phyloP scores from a whole-genome alignment of 1,284 basidiomycete genomes.

The Cryptococcus sp. region DNA sequence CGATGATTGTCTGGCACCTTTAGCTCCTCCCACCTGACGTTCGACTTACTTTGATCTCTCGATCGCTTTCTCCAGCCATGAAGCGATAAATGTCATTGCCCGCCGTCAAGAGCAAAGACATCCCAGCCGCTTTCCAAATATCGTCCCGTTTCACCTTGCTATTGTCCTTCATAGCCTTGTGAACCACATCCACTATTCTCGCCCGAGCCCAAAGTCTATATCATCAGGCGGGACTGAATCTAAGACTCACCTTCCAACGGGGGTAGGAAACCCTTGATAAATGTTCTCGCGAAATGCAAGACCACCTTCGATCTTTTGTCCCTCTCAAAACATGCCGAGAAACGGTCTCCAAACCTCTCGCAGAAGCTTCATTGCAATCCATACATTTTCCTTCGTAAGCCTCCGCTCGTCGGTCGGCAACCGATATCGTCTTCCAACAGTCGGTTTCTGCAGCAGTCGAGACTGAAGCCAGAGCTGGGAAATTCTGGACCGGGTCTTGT shows the following conservation, averaged over 20 bases:
- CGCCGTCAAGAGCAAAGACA: constrained; percentile 9
- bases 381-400: constrained; percentile 11
- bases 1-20: constrained; percentile 46
- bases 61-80: constrained; percentile 5
- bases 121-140: constrained; percentile 10
- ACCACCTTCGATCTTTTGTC: not conserved
- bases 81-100: constrained; percentile 13
- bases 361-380: constrained; percentile 15
- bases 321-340: constrained; percentile 8
- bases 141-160: constrained; percentile 4
- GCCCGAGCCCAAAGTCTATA: constrained; percentile 19
- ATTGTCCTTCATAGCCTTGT: constrained; percentile 12
- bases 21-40: constrained; percentile 2
- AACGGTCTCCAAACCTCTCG: constrained; percentile 10
- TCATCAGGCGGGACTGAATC: not conserved
- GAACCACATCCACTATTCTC: constrained; percentile 23
- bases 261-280: constrained; percentile 20
- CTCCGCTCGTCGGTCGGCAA: constrained; percentile 16
- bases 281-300: constrained; percentile 9
- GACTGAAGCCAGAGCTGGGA: constrained; percentile 10
- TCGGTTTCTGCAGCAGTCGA: not conserved
- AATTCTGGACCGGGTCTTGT: not conserved
- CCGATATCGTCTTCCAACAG: not conserved
- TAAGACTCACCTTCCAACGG: constrained; percentile 14
- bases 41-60: constrained; percentile 7